These are phyloP conservation scores for Silene vulgaris DNA, from an alignment of 179 eudicot genomes.

Conservation along the genomic window DNA sequence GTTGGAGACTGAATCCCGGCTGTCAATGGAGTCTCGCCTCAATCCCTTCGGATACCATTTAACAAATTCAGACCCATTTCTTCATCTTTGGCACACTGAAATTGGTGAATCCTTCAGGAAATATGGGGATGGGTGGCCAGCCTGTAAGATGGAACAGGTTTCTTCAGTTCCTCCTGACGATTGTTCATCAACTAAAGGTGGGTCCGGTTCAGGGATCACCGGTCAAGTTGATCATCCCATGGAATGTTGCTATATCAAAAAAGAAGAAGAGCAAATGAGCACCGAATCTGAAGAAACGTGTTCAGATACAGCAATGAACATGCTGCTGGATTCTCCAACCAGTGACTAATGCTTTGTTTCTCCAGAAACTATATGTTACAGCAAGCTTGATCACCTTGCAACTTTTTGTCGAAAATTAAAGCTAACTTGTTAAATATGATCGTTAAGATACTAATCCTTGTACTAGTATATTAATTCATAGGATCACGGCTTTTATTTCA, in stretches of 20 bases:
- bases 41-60: conserved; percentile 13
- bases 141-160: background rate
- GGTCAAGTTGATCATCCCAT: conserved; percentile 23
- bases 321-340: conserved; percentile 35
- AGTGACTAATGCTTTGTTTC: conserved; percentile 17
- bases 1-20: conserved; percentile 31
- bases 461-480: background rate
- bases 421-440: conserved; percentile 6
- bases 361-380: background rate
- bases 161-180: conserved; percentile 24
- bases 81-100: conserved; percentile 31
- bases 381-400: background rate
- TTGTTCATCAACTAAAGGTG: conserved; percentile 18
- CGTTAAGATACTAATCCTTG: conserved; percentile 2
- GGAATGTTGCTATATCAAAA: background rate
- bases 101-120: conserved; percentile 29
- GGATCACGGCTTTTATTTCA: background rate
- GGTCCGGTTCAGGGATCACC: conserved; percentile 23
- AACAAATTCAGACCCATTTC: conserved; percentile 15
- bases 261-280: conserved; percentile 7
- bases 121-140: background rate
- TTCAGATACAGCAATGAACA: conserved; percentile 25
- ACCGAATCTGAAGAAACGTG: conserved; percentile 20
- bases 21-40: conserved; percentile 21
- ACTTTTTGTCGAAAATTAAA: conserved; percentile 10